Conservation (phyloP, 768 basidiomycete genomes). For the Boletus pseudopeckii region DNA sequence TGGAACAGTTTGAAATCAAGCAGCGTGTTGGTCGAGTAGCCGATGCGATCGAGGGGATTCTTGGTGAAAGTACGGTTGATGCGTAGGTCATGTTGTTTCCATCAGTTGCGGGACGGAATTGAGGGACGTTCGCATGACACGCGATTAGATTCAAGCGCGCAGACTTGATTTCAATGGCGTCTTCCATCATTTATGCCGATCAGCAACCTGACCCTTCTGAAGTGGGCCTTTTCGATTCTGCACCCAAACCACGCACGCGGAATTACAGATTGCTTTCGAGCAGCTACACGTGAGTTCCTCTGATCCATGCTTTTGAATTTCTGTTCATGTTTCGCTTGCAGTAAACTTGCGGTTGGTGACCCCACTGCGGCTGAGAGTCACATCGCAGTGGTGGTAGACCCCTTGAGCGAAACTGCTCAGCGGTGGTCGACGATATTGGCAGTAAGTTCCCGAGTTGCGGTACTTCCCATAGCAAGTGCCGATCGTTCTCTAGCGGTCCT, state of each 20-base stretch:
- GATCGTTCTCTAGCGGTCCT: constrained; percentile 11
- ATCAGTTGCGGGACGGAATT: background rate
- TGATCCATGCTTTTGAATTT: background rate
- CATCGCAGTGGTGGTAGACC: constrained; percentile 75
- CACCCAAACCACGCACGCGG: constrained; percentile 53
- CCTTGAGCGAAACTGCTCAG: constrained; percentile 80
- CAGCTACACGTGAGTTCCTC: constrained; percentile 56
- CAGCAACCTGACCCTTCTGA: constrained; percentile 73
- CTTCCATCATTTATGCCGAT: constrained; percentile 70
- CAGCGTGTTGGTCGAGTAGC: constrained; percentile 70
- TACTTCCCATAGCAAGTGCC: background rate
- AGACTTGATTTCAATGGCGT: constrained; percentile 58
- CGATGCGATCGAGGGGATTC: constrained; percentile 56
- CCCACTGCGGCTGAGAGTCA: constrained; percentile 63
- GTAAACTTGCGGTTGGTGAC: constrained; percentile 70
- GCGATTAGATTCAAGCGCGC: constrained; percentile 49
- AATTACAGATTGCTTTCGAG: constrained; percentile 60
- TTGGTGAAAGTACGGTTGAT: constrained; percentile 38
- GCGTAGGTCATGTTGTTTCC: constrained; percentile 34
- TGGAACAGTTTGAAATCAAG: constrained; percentile 71
- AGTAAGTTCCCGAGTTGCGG: constrained; percentile 38
- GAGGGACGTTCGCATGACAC: background rate
- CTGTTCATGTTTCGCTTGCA: constrained; percentile 27
- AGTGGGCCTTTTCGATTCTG: constrained; percentile 66
- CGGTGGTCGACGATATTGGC: constrained; percentile 79